Evolutionary conservation across 2,329 filamentous ascomycete genomes (phyloP).

Genomic region (Aspergillus calidoustus): DNA sequence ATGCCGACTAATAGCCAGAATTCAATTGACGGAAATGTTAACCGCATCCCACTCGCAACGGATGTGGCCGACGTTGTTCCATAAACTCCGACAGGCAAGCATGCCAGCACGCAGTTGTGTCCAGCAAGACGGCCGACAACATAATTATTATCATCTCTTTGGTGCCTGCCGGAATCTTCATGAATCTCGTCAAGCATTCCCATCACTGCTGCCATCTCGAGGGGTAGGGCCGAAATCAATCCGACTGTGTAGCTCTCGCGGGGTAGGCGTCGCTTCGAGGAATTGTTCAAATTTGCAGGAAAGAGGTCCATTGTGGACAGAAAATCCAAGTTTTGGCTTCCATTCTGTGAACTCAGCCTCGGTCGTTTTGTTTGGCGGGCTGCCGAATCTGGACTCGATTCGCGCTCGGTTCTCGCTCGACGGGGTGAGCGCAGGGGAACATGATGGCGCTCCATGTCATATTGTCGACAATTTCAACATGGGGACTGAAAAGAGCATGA

Average conservation of each 20-base stretch:
- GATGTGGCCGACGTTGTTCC: not conserved
- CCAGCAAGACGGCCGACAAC: not conserved
- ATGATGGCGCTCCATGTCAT: no score
- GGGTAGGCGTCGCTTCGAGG: no score
- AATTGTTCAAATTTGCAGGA: no score
- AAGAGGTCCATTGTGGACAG: no score
- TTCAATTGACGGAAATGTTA: not conserved
- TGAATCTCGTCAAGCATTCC: not conserved
- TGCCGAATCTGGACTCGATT: no score
- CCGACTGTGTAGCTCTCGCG: not conserved
- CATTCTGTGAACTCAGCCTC: no score
- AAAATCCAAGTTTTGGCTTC: no score
- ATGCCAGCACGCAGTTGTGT: not conserved
- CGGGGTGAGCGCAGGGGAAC: no score
- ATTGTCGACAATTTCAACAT: no score
- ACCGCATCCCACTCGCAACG: not conserved
- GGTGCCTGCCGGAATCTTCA: not conserved
- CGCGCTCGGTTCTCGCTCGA: no score
- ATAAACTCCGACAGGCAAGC: not conserved
- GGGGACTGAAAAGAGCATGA: no score
- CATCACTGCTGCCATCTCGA: not conserved
- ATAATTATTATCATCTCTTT: not conserved
- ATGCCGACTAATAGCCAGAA: slow-evolving; percentile 21
- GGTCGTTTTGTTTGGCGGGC: no score
- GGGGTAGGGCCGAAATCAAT: not conserved